Evolutionary conservation across 1,284 basidiomycete genomes (phyloP), one percentile per base, ranked within the genome.

Genomic region (Rhodotorula sp.): DNA sequence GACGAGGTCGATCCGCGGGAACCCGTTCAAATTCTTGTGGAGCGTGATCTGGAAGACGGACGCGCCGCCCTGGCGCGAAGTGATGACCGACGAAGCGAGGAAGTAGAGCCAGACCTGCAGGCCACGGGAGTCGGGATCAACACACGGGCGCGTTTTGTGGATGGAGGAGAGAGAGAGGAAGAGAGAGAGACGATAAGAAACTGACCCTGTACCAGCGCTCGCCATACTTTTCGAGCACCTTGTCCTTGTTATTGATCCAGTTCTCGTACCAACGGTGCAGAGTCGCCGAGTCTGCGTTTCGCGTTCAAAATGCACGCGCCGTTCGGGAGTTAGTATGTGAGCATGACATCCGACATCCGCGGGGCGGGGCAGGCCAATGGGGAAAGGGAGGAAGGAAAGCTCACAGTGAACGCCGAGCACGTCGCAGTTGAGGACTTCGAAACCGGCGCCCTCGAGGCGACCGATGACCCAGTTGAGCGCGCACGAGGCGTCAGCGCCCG

Each of bases 341-440:
- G 52, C 52, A 15, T 21, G 50, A 26, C n/a, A 26, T 55, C 52
- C 52, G 6, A 54, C 21, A 54, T 26, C 28, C 28, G 28, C 28
- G 28, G 28, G 3, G 28, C 34, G 34, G 34, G 34, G 34, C 38
- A 43, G 38, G 38, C 38, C 34, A 10, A 10, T 15, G 3, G 16
- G 2, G 43, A 47, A 23, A 12, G 21, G 5, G 45, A 2, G 16
- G 2, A 23, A 21, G 48, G 47, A 47, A 7, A 31, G 31, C 72
- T 47, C 45, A 74, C 72, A 80, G 78, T 83, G 83, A 10, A 83
- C 80, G 60, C 82, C 83, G 54, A 98, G 88, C 60, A 99, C 95
- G 77, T 99, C 97, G 77, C 95, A 85, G 77, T 90, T 91, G 85
- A 97, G 97, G 76, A 99, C 89, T 82, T 99, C 97, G 79, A 98